Conservation (phyloP, 2,329 filamentous ascomycete genomes). For the Colletotrichum chlorophyti region DNA sequence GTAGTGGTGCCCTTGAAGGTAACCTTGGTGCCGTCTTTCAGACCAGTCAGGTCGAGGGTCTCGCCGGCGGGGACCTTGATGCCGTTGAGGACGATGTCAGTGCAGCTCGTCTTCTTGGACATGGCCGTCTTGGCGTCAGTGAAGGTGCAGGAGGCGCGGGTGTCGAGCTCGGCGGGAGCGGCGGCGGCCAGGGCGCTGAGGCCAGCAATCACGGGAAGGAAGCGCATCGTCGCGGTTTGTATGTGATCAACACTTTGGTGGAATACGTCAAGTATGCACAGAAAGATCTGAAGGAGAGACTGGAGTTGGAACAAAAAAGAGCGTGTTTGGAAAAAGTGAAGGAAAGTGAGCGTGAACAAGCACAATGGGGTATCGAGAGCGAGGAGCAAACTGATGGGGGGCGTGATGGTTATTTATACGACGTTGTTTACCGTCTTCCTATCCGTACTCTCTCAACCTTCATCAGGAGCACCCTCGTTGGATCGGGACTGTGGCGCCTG, state of each 20-base stretch:
- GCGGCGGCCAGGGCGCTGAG: conserved; percentile 35
- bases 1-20: conserved; percentile 70
- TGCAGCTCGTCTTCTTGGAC: conserved; percentile 57
- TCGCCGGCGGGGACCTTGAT: conserved; percentile 63
- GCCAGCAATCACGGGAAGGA: conserved; percentile 29
- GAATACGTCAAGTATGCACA: conserved; percentile 11
- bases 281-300: conserved; percentile 1
- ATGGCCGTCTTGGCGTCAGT: conserved; percentile 54
- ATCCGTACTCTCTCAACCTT: too few species aligned
- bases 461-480: too few species aligned
- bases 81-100: conserved; percentile 59
- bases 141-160: conserved; percentile 56
- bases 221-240: conserved; percentile 9
- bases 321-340: conserved; percentile 13
- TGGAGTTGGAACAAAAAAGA: conserved; percentile 10
- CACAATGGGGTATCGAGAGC: conserved; percentile 1
- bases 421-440: too few species aligned
- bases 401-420: conserved; percentile 3
- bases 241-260: conserved; percentile 12
- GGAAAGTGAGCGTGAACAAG: conserved; percentile 15
- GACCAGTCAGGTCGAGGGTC: conserved; percentile 63
- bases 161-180: conserved; percentile 31
- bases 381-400: neutral
- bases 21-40: conserved; percentile 54
- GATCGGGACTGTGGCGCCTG: neutral